Base-by-base conservation (phyloP, 768 basidiomycete genomes). In the Kwoniella sp. region DNA sequence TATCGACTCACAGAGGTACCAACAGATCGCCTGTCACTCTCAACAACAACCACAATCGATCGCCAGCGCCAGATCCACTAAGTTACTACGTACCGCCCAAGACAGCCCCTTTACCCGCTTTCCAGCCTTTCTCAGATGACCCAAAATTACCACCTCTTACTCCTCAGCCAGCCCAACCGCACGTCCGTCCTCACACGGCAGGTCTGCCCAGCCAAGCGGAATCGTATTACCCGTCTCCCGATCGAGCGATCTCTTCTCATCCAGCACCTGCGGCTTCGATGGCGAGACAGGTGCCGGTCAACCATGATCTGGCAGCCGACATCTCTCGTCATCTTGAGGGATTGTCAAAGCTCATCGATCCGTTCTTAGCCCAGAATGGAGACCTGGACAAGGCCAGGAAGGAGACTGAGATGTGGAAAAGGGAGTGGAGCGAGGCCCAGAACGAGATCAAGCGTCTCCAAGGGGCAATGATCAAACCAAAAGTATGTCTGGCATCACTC, bases 371-470 rank as follows among this genome's bases (percentile, higher is more conserved):
- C 23, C 58, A 68, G 23, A 56, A 55, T 9, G 62, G 73, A 9
- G 71, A 77, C 45, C 23, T 74, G 15, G 71, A 67, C 9, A 34
- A 61, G 29, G 38, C 74, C 26, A 69, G 61, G 37, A 67, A 70
- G 56, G 75, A 77, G 51, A 62, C 70, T 15, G 70, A 70, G 28
- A 55, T 70, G 50, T 73, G 69, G 70, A 74, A 72, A 55, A 15
- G 20, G 2, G 59, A 37, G 9, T 28, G 25, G 34, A 28, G 37
- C 38, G 34, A 58, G 23, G 25, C 41, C 9, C 22, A 58, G 26
- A 28, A 51, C 23, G 50, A 51, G 23, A 51, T 51, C 23, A 51
- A 28, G 54, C n/a, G 28, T 4, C 54, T 55, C 8, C 34, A 30
- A 55, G 23, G 55, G 12, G 51, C 51, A 2, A 26, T 25, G 4